Evolutionary conservation across 2,329 filamentous ascomycete genomes (phyloP).

Genomic region (Colletotrichum navitas): DNA sequence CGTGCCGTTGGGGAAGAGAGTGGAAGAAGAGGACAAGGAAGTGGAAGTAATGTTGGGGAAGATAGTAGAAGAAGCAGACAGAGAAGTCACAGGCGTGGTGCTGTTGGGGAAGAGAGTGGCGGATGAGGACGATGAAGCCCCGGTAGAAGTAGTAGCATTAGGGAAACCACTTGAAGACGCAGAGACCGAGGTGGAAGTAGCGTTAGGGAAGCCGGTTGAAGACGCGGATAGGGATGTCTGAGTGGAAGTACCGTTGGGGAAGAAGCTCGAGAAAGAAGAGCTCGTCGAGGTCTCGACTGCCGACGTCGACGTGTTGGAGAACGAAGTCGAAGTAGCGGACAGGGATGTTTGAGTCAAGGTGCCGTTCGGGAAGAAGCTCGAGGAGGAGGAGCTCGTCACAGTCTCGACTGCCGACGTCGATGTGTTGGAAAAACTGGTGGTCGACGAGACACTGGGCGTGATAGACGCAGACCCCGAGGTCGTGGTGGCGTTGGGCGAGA

Average conservation of each 20-base stretch:
- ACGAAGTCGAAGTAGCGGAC: not conserved
- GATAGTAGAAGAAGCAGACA: not conserved
- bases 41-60: constrained; percentile 6
- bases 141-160: not conserved
- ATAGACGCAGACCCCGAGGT: not conserved
- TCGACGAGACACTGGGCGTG: not conserved
- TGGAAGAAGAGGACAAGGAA: not conserved
- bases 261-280: constrained; percentile 6
- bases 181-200: not conserved
- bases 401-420: not conserved
- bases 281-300: not conserved
- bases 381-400: constrained; percentile 3
- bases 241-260: not conserved
- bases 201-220: constrained; percentile 1
- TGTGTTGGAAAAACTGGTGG: constrained; percentile 13
- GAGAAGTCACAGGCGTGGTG: not conserved
- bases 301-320: constrained; percentile 7
- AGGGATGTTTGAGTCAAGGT: not conserved
- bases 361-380: constrained; percentile 8
- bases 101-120: constrained; percentile 20
- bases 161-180: not conserved
- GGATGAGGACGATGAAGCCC: not conserved
- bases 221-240: not conserved
- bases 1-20: constrained; percentile 18
- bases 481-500: constrained; percentile 16